Evolutionary conservation across 73 alveolate species (phyloP).

Genomic region (Halteria grandinella): DNA sequence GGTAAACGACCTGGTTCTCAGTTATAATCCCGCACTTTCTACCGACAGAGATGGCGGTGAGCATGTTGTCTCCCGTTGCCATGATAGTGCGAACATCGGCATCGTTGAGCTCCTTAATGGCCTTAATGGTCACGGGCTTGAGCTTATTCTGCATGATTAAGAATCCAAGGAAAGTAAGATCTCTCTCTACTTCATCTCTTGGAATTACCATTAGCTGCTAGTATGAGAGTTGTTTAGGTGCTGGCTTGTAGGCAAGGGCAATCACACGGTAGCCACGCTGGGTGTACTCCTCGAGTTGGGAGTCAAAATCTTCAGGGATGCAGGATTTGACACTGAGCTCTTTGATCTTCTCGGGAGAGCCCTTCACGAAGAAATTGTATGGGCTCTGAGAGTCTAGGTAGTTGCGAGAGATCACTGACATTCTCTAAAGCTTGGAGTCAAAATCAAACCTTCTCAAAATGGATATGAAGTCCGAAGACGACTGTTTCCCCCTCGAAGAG

Average conservation of each 20-base stretch:
- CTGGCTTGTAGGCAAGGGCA: slow-evolving; percentile 78
- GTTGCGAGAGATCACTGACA: slow-evolving; percentile 78
- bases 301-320: slow-evolving; percentile 73
- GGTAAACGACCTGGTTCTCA: slow-evolving; percentile 37
- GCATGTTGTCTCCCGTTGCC: slow-evolving; percentile 93
- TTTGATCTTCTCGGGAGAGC: slow-evolving; percentile 91
- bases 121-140: slow-evolving; percentile 79
- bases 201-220: slow-evolving; percentile 59
- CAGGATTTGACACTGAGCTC: slow-evolving; percentile 68
- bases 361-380: slow-evolving; percentile 73
- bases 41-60: slow-evolving; percentile 88
- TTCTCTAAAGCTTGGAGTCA: slow-evolving; percentile 77
- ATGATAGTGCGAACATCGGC: slow-evolving; percentile 82
- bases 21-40: slow-evolving; percentile 69
- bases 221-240: slow-evolving; percentile 42
- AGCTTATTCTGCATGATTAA: slow-evolving; percentile 81
- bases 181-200: slow-evolving; percentile 78
- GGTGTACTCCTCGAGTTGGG: slow-evolving; percentile 77
- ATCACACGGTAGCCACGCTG: slow-evolving; percentile 79
- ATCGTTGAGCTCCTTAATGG: slow-evolving; percentile 70
- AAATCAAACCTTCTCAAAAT: slow-evolving; percentile 81
- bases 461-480: no score
- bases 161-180: slow-evolving; percentile 81
- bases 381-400: slow-evolving; percentile 51
- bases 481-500: neutral